A percentile compares a stretch with the other conserved stretches of the same genome.
Conservation (phyloP, 2,329 filamentous ascomycete species). For the Talaromyces sp. region DNA sequence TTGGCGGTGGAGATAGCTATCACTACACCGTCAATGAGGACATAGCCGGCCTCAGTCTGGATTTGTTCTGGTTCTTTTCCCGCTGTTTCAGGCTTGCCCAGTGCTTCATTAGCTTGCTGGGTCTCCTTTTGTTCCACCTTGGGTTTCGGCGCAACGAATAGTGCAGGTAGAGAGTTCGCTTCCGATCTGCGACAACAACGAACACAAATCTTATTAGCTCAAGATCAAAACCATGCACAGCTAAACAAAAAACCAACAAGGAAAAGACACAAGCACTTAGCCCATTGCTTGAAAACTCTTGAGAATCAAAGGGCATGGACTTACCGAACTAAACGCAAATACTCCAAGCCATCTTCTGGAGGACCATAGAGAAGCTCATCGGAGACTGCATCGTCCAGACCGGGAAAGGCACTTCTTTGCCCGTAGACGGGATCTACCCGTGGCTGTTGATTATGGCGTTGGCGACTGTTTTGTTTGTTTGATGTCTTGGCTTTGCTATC, state of each 20-base stretch:
- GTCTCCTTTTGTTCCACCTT: conserved; percentile 25
- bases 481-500: neutral
- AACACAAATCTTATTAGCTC: conserved; percentile 18
- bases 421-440: conserved; percentile 64
- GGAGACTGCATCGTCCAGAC: conserved; percentile 47
- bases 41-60: neutral
- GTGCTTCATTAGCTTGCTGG: neutral
- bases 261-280: conserved; percentile 29
- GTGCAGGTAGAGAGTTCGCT: conserved; percentile 68
- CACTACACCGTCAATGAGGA: conserved; percentile 17
- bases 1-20: conserved; percentile 3
- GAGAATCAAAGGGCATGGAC: conserved; percentile 24
- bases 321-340: conserved; percentile 69
- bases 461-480: conserved; percentile 8
- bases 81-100: neutral
- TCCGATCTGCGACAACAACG: conserved; percentile 57
- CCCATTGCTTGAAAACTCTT: conserved; percentile 9
- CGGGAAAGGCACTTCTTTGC: conserved; percentile 68
- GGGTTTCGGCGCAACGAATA: conserved; percentile 62
- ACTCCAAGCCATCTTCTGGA: conserved; percentile 65
- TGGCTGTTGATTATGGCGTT: conserved; percentile 30
- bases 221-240: conserved; percentile 3
- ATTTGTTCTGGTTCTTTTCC: conserved; percentile 1
- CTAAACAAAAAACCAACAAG: conserved; percentile 17
- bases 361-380: conserved; percentile 66